Base-by-base conservation (phyloP, 2,329 filamentous ascomycete genomes). In the Fusarium sp. region DNA sequence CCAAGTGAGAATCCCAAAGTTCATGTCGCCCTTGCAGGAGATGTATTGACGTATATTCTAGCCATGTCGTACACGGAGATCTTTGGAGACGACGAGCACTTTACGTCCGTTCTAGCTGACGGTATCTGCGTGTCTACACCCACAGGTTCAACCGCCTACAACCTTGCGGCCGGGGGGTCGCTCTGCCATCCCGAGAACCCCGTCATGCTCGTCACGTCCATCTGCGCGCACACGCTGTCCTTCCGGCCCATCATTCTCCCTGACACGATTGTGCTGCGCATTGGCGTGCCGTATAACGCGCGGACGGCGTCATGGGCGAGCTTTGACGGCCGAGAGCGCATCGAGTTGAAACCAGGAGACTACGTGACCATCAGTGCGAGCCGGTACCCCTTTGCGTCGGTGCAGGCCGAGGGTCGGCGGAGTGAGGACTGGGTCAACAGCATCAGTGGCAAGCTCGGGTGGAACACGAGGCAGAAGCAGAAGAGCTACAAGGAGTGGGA, bases 211-310 rank as follows among this genome's bases (percentile, higher is more conserved):
- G 90, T 98, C 7, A 97, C 95, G 1, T 92, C 95, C 52, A 97
- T 98, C 60, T 98, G 95, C 78, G 94, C 96, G 1, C 95, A 98
- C 80, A 98, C 95, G 0, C 86, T 98, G 4, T 97, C 94, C 3
- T 98, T 98, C 86, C 88, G 96, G 11, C 95, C 95, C n/a, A 96
- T 98, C 75, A 96, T 98, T 75, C 86, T 98, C 3, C 96, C 96
- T 0, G 96, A 99, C 81, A 98, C 95, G 0, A 97, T 98, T 67
- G 95, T 98, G 1, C 85, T 99, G 64, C 90, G 96, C 39, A 88
- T 97, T 16, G 96, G 95, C 11, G 95, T 98, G n/a, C 96, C 96
- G 0, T 98, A 97, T 79, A 92, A 97, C 79, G 94, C 95, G 9
- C 87, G 96, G 52, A 94, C 94, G 6, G 92, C 90, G 73, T 95